phyloP scores from a whole-genome alignment of 169 alveolate species.

The Eimeria sp. region DNA sequence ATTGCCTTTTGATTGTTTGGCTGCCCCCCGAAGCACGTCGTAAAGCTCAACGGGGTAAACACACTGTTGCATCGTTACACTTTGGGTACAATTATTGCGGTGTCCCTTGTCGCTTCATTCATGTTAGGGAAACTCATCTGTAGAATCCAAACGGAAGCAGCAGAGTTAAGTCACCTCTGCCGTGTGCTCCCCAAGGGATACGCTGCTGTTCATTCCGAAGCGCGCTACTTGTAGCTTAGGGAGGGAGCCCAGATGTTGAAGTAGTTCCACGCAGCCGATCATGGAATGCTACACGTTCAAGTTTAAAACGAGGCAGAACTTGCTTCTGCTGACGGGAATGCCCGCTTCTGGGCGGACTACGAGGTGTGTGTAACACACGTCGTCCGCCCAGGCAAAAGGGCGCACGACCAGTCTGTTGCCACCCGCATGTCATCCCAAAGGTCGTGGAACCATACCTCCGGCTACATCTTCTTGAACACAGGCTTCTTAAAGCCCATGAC shows the following conservation, averaged over 20 bases:
- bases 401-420: no score
- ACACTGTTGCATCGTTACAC: background rate
- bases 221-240: background rate
- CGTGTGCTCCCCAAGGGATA: background rate
- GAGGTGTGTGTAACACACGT: no score
- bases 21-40: background rate
- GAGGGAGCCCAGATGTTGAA: background rate
- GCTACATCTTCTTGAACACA: constrained; percentile 56
- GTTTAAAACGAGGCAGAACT: background rate
- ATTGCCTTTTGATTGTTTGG: background rate
- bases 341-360: background rate
- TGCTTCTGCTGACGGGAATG: background rate
- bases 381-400: no score
- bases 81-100: background rate
- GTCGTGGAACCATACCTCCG: background rate
- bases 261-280: background rate
- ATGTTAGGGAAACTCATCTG: background rate
- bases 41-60: background rate
- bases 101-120: background rate
- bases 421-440: background rate
- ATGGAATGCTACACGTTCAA: background rate
- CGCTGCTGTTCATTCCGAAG: background rate
- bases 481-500: constrained; percentile 59
- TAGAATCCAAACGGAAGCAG: background rate
- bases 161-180: background rate